These are phyloP conservation scores for Brassica nigra DNA, from an alignment of 345 rosid species.

Conservation along the genomic window DNA sequence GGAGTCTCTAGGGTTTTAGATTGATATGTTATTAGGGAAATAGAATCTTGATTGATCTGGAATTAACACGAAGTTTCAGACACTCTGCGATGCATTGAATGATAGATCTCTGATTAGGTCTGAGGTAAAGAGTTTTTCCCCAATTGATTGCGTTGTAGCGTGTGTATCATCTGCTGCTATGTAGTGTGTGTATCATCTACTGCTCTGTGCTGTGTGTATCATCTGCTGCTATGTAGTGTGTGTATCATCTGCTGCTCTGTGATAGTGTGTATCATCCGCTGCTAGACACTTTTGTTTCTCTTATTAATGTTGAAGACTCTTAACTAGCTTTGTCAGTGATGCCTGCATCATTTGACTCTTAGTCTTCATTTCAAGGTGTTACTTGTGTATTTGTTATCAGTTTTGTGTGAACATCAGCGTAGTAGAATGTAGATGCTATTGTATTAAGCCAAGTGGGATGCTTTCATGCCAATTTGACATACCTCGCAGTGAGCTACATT, in stretches of 20 bases:
- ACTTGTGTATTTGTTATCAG: not conserved
- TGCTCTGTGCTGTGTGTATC: not conserved
- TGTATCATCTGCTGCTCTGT: no score
- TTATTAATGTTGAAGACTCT: not conserved
- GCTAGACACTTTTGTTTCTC: not conserved
- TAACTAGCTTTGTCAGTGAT: not conserved
- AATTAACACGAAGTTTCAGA: not conserved
- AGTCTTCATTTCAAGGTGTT: not conserved
- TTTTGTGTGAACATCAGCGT: not conserved
- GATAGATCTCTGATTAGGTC: constrained; percentile 10
- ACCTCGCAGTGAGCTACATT: not conserved
- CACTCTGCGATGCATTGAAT: not conserved
- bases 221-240: no score
- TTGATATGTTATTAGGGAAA: constrained; percentile 8
- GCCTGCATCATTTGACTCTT: not conserved
- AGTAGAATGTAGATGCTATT: not conserved
- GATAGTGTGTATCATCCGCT: not conserved
- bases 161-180: not conserved
- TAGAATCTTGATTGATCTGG: constrained; percentile 6
- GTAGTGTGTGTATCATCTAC: no score
- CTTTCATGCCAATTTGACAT: not conserved
- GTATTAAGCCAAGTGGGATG: not conserved
- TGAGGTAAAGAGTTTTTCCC: not conserved
- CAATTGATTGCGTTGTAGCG: not conserved
- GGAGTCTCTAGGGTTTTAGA: constrained; percentile 3